Evolutionary conservation across 768 basidiomycete genomes (phyloP), one percentile per base, ranked within the genome.

Genomic region (Punctularia strigosozonata): DNA sequence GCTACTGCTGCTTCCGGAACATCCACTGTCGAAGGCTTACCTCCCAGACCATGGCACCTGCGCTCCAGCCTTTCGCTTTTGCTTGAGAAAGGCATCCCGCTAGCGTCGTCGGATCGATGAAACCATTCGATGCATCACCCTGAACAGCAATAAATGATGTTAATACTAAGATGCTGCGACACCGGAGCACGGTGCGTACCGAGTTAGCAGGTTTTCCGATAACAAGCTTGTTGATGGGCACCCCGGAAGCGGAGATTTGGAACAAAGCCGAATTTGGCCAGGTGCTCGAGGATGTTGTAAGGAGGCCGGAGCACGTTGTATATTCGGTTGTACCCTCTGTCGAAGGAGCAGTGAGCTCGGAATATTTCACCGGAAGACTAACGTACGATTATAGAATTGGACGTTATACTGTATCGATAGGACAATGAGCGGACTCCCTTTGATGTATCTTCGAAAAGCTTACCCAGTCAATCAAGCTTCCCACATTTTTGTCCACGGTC

Each of bases 11-110:
- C 25, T 33, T 22, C 4, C 7, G 5, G 34, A 40, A 23, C 15
- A 14, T 6, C 4, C 35, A 22, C 23, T 3, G 7, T 30, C 36
- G 5, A 35, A 31, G 25, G 40, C 52, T n/a, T 35, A 62, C 62
- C 58, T 63, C 52, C 64, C 64, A 65, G 12, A 51, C 56, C 52
- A 59, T 62, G 25, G 63, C 64, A 5, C 65, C 64, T 0, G 37
- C 63, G 77, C 77, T 69, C 83, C 83, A 86, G 21, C 80, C 82
- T 42, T 67, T 42, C n/a, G 46, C 49, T 46, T 74, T 70, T 0
- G 78, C 84, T 54, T 76, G 61, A 14, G 64, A 47, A 22, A 85
- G 59, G 50, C 85, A 87, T 2, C 56, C 54, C 0, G 75, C 69
- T 15, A 87, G 62, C 13, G 68, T 70, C 2, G 65, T 54, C 2